Evolutionary conservation across 2,329 filamentous ascomycete genomes (phyloP).

Genomic region (Fusarium floridanum): DNA sequence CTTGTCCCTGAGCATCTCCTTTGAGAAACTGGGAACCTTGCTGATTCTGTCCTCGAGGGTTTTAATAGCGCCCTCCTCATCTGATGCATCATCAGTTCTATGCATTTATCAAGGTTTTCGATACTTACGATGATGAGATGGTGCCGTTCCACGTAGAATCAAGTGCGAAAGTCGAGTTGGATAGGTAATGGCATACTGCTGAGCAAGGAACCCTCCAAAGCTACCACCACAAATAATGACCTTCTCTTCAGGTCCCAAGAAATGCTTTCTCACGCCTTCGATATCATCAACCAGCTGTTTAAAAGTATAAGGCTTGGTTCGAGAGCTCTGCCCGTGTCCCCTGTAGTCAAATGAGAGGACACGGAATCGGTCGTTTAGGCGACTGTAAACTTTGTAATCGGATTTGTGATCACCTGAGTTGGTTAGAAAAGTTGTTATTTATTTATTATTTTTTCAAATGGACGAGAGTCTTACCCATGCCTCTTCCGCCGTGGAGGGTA

Average conservation of each 20-base stretch:
- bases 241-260: conserved; percentile 10
- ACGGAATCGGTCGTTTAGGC: conserved; percentile 15
- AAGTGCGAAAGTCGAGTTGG: conserved; percentile 18
- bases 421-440: not conserved
- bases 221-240: conserved; percentile 35
- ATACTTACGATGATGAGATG: conserved; percentile 34
- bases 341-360: conserved; percentile 36
- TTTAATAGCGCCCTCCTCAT: conserved; percentile 36
- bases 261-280: conserved; percentile 22
- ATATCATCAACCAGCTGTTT: conserved; percentile 35
- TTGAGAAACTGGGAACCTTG: conserved; percentile 31
- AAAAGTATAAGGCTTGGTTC: conserved; percentile 37
- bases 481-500: conserved; percentile 35
- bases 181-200: conserved; percentile 36
- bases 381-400: conserved; percentile 31
- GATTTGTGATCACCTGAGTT: conserved; percentile 25
- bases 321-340: conserved; percentile 36
- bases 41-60: conserved; percentile 19
- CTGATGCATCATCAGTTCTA: not conserved
- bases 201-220: conserved; percentile 36
- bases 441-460: not conserved
- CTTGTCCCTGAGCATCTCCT: conserved; percentile 29
- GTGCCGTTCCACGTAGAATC: conserved; percentile 32
- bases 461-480: conserved; percentile 25
- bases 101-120: not conserved